Evolutionary conservation across 2,329 filamentous ascomycete species (phyloP).

Genomic region (Ramularia endophylla): DNA sequence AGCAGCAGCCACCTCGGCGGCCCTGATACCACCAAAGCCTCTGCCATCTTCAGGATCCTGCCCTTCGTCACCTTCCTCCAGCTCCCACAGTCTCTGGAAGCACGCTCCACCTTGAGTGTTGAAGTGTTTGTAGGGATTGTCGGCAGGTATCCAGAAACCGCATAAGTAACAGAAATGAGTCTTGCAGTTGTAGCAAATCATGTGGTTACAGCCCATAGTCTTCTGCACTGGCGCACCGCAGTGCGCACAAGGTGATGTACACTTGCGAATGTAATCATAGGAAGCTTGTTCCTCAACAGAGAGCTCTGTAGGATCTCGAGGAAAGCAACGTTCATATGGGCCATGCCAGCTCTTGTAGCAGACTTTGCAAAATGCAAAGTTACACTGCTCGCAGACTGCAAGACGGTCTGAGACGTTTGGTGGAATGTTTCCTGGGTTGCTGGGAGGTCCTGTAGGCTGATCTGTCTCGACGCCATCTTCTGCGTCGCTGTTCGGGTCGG

Average conservation of each 20-base stretch:
- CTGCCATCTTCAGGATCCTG: conserved; percentile 34
- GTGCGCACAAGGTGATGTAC: conserved; percentile 85
- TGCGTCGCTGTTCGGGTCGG: conserved; percentile 30
- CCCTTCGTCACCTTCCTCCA: conserved; percentile 68
- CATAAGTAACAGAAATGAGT: conserved; percentile 97
- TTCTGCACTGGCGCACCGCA: conserved; percentile 84
- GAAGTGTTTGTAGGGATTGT: conserved; percentile 84
- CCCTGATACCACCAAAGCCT: conserved; percentile 38
- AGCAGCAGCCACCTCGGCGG: conserved; percentile 38
- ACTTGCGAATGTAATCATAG: conserved; percentile 70
- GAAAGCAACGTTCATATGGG: conserved; percentile 67
- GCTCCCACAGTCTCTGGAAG: conserved; percentile 83
- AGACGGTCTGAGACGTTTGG: conserved; percentile 53
- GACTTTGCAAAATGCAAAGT: conserved; percentile 79
- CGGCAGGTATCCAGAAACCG: conserved; percentile 72
- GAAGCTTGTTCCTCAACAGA: conserved; percentile 81
- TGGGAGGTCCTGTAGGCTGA: conserved; percentile 16
- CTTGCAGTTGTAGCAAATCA: conserved; percentile 84
- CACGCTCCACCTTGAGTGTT: conserved; percentile 65
- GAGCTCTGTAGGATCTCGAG: conserved; percentile 62
- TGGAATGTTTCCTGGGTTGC: conserved; percentile 13
- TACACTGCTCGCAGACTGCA: conserved; percentile 81
- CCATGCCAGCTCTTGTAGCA: conserved; percentile 86
- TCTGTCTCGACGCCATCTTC: conserved; percentile 5
- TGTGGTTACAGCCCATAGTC: conserved; percentile 91